phyloP scores from a whole-genome alignment of 129 eudicot species.

The Logfia minima region DNA sequence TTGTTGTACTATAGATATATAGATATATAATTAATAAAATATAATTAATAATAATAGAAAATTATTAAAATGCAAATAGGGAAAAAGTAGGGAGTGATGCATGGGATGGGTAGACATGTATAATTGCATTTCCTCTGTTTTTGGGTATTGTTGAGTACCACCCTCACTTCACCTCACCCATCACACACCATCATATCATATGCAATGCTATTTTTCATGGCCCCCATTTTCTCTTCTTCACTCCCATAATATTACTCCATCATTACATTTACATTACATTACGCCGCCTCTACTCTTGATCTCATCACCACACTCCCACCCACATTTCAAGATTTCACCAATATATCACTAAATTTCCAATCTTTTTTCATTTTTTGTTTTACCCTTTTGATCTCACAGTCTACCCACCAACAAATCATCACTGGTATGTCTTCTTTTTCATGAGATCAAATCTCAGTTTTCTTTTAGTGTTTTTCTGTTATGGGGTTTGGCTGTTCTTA shows the following conservation, averaged over 20 bases:
- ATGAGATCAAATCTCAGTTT: constrained; percentile 25
- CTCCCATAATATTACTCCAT: constrained; percentile 28
- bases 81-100: constrained; percentile 33
- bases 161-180: constrained; percentile 17
- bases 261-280: constrained; percentile 1
- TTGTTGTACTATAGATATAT: no score
- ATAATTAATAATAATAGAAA: neutral
- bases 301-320: constrained; percentile 30
- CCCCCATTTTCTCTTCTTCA: constrained; percentile 41
- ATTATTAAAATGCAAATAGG: constrained; percentile 2
- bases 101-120: constrained; percentile 38
- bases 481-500: constrained; percentile 11
- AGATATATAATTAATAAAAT: no score
- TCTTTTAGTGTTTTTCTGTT: neutral
- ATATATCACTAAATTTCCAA: neutral
- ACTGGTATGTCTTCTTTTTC: constrained; percentile 29
- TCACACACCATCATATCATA: constrained; percentile 39
- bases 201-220: constrained; percentile 41
- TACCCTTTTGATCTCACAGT: constrained; percentile 14
- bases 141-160: constrained; percentile 28
- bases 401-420: constrained; percentile 11
- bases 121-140: constrained; percentile 37
- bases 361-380: neutral
- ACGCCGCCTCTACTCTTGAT: constrained; percentile 32
- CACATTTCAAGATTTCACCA: constrained; percentile 19